Base-by-base conservation (phyloP, 1,139 yeast genomes). In the Diutina sp. region DNA sequence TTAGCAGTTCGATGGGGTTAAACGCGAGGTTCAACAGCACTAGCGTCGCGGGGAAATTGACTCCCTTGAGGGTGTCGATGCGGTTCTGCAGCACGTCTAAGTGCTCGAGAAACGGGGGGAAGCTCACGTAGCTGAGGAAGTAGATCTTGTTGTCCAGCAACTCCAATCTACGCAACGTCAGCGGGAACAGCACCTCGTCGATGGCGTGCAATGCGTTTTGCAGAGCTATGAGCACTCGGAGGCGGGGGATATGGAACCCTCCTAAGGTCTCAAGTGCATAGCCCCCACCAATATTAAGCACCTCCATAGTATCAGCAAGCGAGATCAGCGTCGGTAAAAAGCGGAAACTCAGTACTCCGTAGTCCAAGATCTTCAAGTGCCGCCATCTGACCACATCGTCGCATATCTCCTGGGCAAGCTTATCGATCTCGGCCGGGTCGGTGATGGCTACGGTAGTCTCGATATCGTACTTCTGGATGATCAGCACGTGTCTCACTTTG, bases 1-100 rank as follows among this genome's bases (percentile, higher is more conserved):
- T 72, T 35, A 76, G 67, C 55, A 72, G 72, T 57, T 76, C 80
- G 18, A 76, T 74, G 0, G 80, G 80, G 60, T 76, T 76, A 55
- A 67, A 65, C 0, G 78, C 68, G 38, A 76, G 58, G 32, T 72
- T 70, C 51, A 76, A 65, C 11, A 67, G 63, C 58, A 66, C 65
- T 41, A 76, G 62, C 8, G 63, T 62, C 12, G 65, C 62, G 0
- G 80, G 80, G 59, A 76, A 76, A 29, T 65, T 70, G 14, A 73
- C 74, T 18, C 74, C 74, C 57, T 75, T 62, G 45, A 76, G 63
- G 55, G 67, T 69, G 57, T 76, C 80, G 25, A 76, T 70, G 61
- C 79, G 62, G 61, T 76, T 76, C 55, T 71, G 72, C 6, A 79
- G 73, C 7, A 75, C 60, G 59, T 76, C 77, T 54, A 76, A 66